A percentile compares a stretch with the other conserved stretches of the same genome.
Conservation (phyloP, 805 yeast species). For the Yarrowia sp. region DNA sequence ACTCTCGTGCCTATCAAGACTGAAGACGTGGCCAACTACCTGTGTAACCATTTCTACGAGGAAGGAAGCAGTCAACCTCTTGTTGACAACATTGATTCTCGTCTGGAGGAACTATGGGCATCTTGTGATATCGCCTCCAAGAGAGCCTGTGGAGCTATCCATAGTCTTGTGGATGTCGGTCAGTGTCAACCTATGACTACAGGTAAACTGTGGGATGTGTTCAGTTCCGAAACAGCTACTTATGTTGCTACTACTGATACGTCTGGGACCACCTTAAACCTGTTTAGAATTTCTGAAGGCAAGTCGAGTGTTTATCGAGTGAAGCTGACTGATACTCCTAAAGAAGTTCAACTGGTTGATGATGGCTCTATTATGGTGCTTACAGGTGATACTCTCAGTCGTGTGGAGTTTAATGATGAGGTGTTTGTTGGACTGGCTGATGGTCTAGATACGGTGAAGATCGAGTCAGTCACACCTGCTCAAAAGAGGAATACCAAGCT, state of each 20-base stretch:
- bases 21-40: slow-evolving; percentile 20
- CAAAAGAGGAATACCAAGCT: neutral
- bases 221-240: neutral
- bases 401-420: neutral
- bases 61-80: slow-evolving; percentile 1
- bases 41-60: slow-evolving; percentile 3
- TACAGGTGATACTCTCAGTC: neutral
- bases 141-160: slow-evolving; percentile 1
- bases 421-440: neutral
- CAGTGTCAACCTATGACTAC: slow-evolving; percentile 2
- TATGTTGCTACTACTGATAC: slow-evolving; percentile 8
- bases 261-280: slow-evolving; percentile 1
- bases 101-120: neutral
- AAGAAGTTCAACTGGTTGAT: neutral
- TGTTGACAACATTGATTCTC: neutral
- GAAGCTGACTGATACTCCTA: neutral
- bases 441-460: neutral
- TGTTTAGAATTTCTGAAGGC: neutral
- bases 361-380: neutral
- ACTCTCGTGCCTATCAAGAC: slow-evolving; percentile 14
- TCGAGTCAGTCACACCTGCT: neutral
- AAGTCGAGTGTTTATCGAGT: neutral
- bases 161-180: slow-evolving; percentile 10
- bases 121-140: slow-evolving; percentile 9
- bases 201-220: slow-evolving; percentile 17